Conservation (phyloP, 495 filamentous ascomycete species). For the Trichocladium antarcticum region DNA sequence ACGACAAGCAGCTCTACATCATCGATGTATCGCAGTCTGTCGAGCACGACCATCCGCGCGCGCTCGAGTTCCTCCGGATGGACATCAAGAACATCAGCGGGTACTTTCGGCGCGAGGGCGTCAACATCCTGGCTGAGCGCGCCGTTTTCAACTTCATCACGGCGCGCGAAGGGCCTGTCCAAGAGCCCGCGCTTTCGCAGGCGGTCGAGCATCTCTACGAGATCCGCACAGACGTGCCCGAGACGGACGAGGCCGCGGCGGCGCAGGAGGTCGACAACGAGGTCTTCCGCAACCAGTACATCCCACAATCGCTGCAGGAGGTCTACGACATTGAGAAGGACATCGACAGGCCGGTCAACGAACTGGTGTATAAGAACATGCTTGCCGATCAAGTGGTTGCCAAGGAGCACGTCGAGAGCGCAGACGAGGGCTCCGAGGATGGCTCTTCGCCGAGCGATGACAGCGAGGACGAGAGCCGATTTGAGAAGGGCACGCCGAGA, state of each 20-base stretch:
- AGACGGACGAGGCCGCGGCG: constrained; percentile 37
- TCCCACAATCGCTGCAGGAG: constrained; percentile 85
- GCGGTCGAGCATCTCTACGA: constrained; percentile 40
- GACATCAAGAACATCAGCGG: constrained; percentile 93
- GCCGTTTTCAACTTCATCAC: constrained; percentile 72
- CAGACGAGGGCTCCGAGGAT: constrained; percentile 31
- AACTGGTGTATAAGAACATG: constrained; percentile 70
- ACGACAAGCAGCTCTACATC: constrained; percentile 71
- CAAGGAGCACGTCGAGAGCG: neutral
- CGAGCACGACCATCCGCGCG: constrained; percentile 88
- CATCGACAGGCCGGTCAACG: constrained; percentile 58
- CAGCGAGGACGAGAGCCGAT: constrained; percentile 24
- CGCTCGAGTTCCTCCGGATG: constrained; percentile 87
- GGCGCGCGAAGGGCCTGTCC: constrained; percentile 38
- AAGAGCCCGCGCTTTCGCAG: constrained; percentile 36
- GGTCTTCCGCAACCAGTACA: constrained; percentile 90
- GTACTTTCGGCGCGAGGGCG: constrained; percentile 78
- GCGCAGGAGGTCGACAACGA: constrained; percentile 64
- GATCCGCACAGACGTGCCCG: constrained; percentile 19
- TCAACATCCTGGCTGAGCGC: constrained; percentile 64
- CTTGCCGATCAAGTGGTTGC: constrained; percentile 49
- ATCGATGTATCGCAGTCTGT: constrained; percentile 97
- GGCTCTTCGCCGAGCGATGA: constrained; percentile 40
- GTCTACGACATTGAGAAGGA: constrained; percentile 95
- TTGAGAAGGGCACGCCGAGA: constrained; percentile 58